phyloP scores from a whole-genome alignment of 805 yeast genomes.

The Saccharomycopsis sp. region DNA sequence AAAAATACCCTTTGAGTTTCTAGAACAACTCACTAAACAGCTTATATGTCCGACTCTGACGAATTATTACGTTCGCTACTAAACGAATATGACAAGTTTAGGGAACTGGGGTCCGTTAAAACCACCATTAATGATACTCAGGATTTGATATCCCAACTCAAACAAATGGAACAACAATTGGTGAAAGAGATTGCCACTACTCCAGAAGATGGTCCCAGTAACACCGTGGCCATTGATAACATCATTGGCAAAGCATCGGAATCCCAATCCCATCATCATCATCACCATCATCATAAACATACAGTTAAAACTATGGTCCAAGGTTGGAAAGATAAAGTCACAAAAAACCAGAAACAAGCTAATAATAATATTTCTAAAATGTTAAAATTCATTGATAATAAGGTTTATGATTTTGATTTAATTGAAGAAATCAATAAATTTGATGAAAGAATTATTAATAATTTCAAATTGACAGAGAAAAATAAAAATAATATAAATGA shows the following conservation, averaged over 20 bases:
- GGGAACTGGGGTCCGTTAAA: background rate
- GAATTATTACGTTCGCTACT: background rate
- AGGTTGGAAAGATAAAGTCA: conserved; percentile 9
- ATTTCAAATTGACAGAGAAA: conserved; percentile 7
- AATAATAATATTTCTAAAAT: conserved; percentile 5
- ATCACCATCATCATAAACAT: background rate
- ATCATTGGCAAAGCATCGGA: too few relatives aligned
- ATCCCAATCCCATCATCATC: background rate
- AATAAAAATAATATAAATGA: conserved; percentile 14
- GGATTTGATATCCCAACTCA: background rate
- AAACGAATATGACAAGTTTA: background rate
- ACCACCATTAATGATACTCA: background rate
- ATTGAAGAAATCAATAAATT: conserved; percentile 9
- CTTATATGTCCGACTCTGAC: too few relatives aligned
- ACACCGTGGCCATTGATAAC: too few relatives aligned
- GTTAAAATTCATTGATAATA: conserved; percentile 13
- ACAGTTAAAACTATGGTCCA: background rate
- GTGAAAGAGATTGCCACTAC: background rate
- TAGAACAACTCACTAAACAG: too few relatives aligned
- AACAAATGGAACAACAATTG: background rate
- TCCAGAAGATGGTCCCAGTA: background rate
- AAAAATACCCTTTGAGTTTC: too few relatives aligned
- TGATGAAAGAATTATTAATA: background rate
- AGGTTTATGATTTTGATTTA: conserved; percentile 15
- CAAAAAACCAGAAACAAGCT: conserved; percentile 7